Base-by-base conservation (phyloP, 2,329 filamentous ascomycete genomes). In the Ascochyta pisi region DNA sequence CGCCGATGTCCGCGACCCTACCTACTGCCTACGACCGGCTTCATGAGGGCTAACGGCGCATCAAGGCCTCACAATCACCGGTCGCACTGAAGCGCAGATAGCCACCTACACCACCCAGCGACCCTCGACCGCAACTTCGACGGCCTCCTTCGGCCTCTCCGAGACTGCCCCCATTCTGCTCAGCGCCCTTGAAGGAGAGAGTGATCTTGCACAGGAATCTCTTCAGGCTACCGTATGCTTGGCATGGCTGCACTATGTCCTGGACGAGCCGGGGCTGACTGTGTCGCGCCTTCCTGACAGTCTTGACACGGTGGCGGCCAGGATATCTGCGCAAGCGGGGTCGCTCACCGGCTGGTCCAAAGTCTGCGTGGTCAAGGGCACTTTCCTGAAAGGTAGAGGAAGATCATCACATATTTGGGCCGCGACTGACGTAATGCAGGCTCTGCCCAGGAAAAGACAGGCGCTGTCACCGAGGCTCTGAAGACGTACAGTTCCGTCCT, bases 191-290 rank as follows among this genome's bases (percentile, higher is more conserved):
- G 72, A 79, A 33, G 68, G 75, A 38, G 76, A 80, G 59, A 60
- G 61, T 12, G 76, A 75, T 12, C 71, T 77, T 10, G 74, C 70
- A n/a, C 80, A 86, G 67, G 86, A 88, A 69, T 75, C 79, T 9
- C 83, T 94, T 64, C 92, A 96, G 76, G 93, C 92, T 29, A 88
- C 86, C 58, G 87, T 95, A 47, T 95, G 91, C 74, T 76, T 94
- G 40, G 92, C 88, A 50, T 96, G 92, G 90, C 81, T 96, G 66
- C 87, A 96, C 70, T 96, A 90, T 86, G 85, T 87, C 8, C 76
- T 89, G 49, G 87, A 86, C 31, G 89, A 96, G 64, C 89, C 89
- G 61, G 80, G 79, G 1, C 73, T 85, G 38, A 88, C 89, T 34
- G 76, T 84, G 38, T 78, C 79, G 33, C 83, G 81, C 53, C 79